Evolutionary conservation across 345 rosid genomes (phyloP).

Genomic region (Lepidium didymum): DNA sequence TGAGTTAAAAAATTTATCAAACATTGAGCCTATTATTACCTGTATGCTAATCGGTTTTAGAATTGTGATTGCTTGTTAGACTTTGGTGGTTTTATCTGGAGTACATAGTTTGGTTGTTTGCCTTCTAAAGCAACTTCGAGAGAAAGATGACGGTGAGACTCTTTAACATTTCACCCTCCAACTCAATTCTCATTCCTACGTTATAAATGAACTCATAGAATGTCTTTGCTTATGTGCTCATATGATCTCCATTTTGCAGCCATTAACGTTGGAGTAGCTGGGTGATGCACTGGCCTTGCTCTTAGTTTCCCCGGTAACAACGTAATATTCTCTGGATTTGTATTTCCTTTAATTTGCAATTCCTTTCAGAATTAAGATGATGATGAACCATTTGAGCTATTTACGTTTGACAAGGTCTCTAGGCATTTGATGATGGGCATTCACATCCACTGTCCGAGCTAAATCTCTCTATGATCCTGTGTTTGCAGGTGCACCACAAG

Average conservation of each 20-base stretch:
- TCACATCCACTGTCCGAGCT: background rate
- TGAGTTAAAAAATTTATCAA: background rate
- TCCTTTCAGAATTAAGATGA: background rate
- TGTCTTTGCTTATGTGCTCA: constrained; percentile 1
- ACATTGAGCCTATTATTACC: background rate
- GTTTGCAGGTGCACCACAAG: constrained; percentile 62
- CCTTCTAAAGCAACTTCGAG: constrained; percentile 71
- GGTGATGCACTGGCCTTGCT: constrained; percentile 88
- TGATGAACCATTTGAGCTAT: background rate
- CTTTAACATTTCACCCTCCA: background rate
- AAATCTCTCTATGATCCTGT: background rate
- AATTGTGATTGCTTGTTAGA: constrained; percentile 8
- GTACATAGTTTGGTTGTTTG: constrained; percentile 31
- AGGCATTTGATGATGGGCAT: background rate
- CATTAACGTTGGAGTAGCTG: constrained; percentile 85
- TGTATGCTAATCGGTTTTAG: background rate
- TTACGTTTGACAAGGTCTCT: background rate
- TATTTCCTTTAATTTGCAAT: background rate
- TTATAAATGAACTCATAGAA: background rate
- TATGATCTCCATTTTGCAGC: constrained; percentile 37
- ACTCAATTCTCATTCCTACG: background rate
- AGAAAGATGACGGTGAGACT: constrained; percentile 84
- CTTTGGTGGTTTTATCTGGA: constrained; percentile 30
- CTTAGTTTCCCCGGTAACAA: constrained; percentile 75
- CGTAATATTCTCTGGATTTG: background rate